Evolutionary conservation across 2,329 filamentous ascomycete genomes (phyloP), one percentile per base, ranked within the genome.

Genomic region (Mycosphaerella sp.): DNA sequence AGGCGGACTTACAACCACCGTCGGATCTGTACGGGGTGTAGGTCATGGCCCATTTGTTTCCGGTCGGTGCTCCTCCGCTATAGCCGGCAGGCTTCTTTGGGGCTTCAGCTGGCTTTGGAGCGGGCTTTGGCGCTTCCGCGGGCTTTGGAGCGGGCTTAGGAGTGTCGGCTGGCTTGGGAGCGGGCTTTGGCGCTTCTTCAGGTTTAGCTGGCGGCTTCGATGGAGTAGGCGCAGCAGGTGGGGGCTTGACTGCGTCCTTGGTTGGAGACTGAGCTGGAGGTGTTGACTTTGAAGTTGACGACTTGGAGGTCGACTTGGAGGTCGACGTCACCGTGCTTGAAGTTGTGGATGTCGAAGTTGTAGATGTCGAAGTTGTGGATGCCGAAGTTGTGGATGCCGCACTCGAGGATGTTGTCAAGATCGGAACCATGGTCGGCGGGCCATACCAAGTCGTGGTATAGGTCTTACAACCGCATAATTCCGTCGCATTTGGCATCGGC

Each of bases 381-480:
- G 21, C 25, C 8, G 44, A 41, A 13, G 37, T 48, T 28, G 42
- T 35, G 6, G 32, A 1, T 35, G 32, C 5, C 32, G 21, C 6
- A 6, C 46, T 44, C 18, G 48, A 17, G 1, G 53, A 41, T 21
- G 54, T 52, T 14, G 59, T 46, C 30, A 52, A 52, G 49, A 41
- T 37, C 45, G 53, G 21, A 44, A 51, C 6, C 57, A 53, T 14
- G 62, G 49, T 85, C 50, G 81, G 71, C 66, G 80, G 75, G 66
- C 85, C 86, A 63, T 79, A 83, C 73, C 80, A 78, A 66, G 84
- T 87, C 69, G 79, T 79, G 72, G 82, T 85, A 75, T 85, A 81
- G 68, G 86, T 89, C 59, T 79, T 85, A 79, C 86, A 91, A 56
- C 78, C 78, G 68, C 85, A 89, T n/a, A n/a, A n/a, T 4, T 54